Percentiles rank a stretch among this genome's conserved stretches.
These are phyloP conservation scores for Gnomoniopsis smithogilvyi DNA, from an alignment of 2,329 filamentous ascomycete species.

Conservation along the genomic window DNA sequence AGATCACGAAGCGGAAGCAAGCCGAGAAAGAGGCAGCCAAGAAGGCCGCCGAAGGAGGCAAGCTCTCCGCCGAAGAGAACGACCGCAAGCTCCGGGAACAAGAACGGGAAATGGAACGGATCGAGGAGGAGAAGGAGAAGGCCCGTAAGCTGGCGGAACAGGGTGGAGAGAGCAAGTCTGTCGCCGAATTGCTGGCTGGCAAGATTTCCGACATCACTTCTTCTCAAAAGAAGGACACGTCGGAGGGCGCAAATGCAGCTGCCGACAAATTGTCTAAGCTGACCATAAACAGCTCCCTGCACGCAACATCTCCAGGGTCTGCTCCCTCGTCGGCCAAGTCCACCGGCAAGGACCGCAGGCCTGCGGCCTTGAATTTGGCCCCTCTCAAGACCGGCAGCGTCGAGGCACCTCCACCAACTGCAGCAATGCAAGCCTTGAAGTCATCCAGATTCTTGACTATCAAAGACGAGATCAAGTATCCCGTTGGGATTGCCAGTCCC, in stretches of 20 bases:
- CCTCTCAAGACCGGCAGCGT: constrained; percentile 78
- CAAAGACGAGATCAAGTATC: constrained; percentile 77
- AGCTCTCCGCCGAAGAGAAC: constrained; percentile 50
- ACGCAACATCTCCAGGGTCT: constrained; percentile 6
- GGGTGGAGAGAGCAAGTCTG: constrained; percentile 43
- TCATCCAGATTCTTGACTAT: constrained; percentile 85
- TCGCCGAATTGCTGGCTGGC: constrained; percentile 50
- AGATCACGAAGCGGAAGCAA: constrained; percentile 36
- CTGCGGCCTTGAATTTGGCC: constrained; percentile 82
- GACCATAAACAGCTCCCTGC: constrained; percentile 35
- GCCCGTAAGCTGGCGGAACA: constrained; percentile 50
- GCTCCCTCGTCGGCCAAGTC: constrained; percentile 34
- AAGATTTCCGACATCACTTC: constrained; percentile 34
- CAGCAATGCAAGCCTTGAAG: constrained; percentile 89
- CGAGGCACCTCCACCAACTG: constrained; percentile 88
- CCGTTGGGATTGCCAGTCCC: constrained; percentile 77
- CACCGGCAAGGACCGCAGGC: constrained; percentile 64
- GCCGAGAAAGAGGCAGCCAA: constrained; percentile 46
- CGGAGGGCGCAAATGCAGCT: constrained; percentile 28
- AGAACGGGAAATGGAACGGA: constrained; percentile 68
- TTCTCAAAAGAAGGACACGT: constrained; percentile 42
- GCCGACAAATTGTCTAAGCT: constrained; percentile 50
- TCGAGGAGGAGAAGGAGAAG: constrained; percentile 68
- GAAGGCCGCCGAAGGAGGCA: constrained; percentile 39
- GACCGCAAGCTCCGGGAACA: constrained; percentile 68